Base-by-base conservation (phyloP, 768 basidiomycete genomes). In the Piloderma croceum region DNA sequence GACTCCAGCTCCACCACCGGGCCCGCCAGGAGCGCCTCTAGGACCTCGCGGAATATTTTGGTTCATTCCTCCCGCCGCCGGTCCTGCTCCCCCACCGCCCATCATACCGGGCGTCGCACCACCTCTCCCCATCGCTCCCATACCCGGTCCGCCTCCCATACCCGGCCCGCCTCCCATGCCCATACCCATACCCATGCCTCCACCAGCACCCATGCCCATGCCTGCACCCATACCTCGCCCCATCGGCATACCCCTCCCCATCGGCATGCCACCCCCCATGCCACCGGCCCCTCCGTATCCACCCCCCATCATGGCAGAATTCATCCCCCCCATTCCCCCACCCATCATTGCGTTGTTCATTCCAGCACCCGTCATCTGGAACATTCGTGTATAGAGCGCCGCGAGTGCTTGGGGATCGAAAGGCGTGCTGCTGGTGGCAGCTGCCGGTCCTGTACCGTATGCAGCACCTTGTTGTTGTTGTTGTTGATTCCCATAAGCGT, bases 351-450 rank as follows among this genome's bases (percentile, higher is more conserved):
- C 48, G 18, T 44, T 54, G 17, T 39, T 36, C 21, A 49, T 56
- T 3, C 71, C 73, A 0, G 69, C 79, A 25, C 77, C 76, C 35
- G 86, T 76, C 68, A 88, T 84, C 56, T 83, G 81, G 72, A 90
- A 84, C 94, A 98, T 97, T 46, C 90, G 84, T 24, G 92, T 90
- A 64, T 96, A 98, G 44, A 97, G 79, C 42, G 84, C 78, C 0
- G 90, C 90, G 57, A 98, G 81, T 2, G 89, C 89, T 48, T 90
- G 86, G 0, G 93, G 90, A 57, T 97, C 93, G 57, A 97, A 94
- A 1, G 86, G 74, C 4, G 79, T 72, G 48, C 71, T 79, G 4
- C 69, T 73, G 10, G 49, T 59, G 33, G 64, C 63, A 31, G 53
- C 56, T 27, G 50, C 64, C 4, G 48, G 36, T 7, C 39, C 51